These are phyloP conservation scores for Daldinia loculata DNA, from an alignment of 495 filamentous ascomycete genomes.

Conservation along the genomic window DNA sequence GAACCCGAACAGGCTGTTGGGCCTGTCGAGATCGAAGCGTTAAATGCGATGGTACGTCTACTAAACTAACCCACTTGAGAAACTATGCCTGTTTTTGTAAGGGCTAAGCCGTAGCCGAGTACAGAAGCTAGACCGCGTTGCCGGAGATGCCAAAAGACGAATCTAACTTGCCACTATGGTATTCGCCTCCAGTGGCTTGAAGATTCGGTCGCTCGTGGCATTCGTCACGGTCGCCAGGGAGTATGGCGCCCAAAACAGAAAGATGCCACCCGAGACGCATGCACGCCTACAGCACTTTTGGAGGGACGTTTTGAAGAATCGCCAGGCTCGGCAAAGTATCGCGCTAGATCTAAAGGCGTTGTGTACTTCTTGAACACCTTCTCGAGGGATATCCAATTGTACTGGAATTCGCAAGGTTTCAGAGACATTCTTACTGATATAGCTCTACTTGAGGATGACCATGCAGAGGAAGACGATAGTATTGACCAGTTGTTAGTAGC, in stretches of 20 bases:
- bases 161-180: conserved; percentile 9
- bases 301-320: conserved; percentile 5
- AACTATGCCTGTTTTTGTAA: not conserved
- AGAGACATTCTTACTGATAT: not conserved
- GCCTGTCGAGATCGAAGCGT: conserved; percentile 17
- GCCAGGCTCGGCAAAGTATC: conserved; percentile 4
- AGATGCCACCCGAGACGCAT: not conserved
- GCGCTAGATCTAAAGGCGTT: conserved; percentile 7
- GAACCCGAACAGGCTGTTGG: conserved; percentile 14
- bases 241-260: conserved; percentile 8
- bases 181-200: conserved; percentile 16
- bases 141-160: conserved; percentile 11
- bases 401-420: not conserved
- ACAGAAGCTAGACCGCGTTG: conserved; percentile 14
- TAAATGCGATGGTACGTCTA: conserved; percentile 11
- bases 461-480: not conserved
- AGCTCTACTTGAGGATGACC: not conserved
- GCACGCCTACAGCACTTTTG: not conserved
- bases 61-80: conserved; percentile 1
- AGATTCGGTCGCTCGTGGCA: conserved; percentile 12
- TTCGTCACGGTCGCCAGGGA: conserved; percentile 11
- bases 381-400: conserved; percentile 1
- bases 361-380: conserved; percentile 11
- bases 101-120: conserved; percentile 2
- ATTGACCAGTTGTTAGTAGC: not conserved